A percentile compares a stretch with the other conserved stretches of the same genome.
phyloP scores from a whole-genome alignment of 192 early-diverging fungal species.

The Piromyces sp. region DNA sequence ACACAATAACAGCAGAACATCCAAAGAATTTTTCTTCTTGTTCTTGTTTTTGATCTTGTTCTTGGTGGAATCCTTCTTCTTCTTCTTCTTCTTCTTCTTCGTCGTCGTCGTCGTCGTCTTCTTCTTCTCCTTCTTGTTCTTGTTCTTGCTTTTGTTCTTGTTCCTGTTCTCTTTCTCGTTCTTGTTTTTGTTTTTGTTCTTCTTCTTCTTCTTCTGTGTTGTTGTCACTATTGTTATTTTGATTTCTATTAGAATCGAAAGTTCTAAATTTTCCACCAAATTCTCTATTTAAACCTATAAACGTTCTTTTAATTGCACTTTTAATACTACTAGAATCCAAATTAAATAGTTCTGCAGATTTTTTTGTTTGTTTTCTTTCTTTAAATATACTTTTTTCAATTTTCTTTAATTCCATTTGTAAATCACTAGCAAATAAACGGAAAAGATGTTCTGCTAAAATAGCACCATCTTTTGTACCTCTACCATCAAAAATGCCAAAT shows the following conservation, averaged over 20 bases:
- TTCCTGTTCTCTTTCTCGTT: too few species aligned
- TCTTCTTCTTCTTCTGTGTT: slow-evolving; percentile 14
- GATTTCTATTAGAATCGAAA: neutral
- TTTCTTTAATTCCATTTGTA: slow-evolving; percentile 58
- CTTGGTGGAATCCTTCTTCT: too few species aligned
- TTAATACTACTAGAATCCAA: slow-evolving; percentile 29
- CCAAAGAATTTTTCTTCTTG: too few species aligned
- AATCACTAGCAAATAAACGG: slow-evolving; percentile 43
- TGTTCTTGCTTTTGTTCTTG: too few species aligned
- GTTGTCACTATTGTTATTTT: slow-evolving; percentile 3
- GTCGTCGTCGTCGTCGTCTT: too few species aligned
- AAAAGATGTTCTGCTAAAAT: slow-evolving; percentile 45
- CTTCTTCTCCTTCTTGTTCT: too few species aligned
- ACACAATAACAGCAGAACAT: slow-evolving; percentile 60
- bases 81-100: too few species aligned
- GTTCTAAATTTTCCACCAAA: slow-evolving; percentile 22
- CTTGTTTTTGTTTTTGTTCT: too few species aligned
- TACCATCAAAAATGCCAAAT: slow-evolving; percentile 74
- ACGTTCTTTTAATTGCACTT: slow-evolving; percentile 60
- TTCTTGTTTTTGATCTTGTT: too few species aligned
- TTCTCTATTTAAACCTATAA: slow-evolving; percentile 65
- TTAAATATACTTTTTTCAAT: slow-evolving; percentile 11
- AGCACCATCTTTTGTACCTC: slow-evolving; percentile 28
- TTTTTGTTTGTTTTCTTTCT: neutral
- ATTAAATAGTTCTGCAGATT: neutral